phyloP scores from a whole-genome alignment of 257 asterid genomes.

The Solanum ossicruentum region DNA sequence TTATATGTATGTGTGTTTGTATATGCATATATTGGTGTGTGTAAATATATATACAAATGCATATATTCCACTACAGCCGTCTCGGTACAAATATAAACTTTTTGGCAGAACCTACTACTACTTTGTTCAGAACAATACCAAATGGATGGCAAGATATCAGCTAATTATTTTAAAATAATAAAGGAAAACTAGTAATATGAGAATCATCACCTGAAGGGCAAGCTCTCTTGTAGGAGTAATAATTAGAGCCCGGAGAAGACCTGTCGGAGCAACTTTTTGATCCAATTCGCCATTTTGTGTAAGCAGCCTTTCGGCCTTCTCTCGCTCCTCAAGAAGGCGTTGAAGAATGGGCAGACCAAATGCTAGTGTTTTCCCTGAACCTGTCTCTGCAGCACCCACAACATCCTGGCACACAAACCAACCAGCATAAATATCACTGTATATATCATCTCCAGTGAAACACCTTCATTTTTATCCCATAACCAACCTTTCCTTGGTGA shows the following conservation, averaged over 20 bases:
- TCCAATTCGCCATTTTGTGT: slow-evolving; percentile 39
- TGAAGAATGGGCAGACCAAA: slow-evolving; percentile 95
- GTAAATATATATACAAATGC: background rate
- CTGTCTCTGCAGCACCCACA: slow-evolving; percentile 98
- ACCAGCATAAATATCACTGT: slow-evolving; percentile 9
- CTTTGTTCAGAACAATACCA: background rate
- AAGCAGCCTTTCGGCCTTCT: slow-evolving; percentile 48
- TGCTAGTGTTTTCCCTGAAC: slow-evolving; percentile 98
- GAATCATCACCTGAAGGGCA: slow-evolving; percentile 69
- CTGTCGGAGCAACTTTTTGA: slow-evolving; percentile 41
- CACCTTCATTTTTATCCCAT: background rate
- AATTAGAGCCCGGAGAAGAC: slow-evolving; percentile 73
- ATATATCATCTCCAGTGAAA: background rate
- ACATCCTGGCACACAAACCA: slow-evolving; percentile 61
- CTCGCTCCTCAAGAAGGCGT: slow-evolving; percentile 84
- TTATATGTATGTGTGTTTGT: background rate
- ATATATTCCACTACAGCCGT: background rate
- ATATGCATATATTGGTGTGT: too few species aligned
- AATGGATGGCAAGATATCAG: background rate
- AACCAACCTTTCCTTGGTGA: slow-evolving; percentile 91
- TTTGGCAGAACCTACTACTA: background rate
- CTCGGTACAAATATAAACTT: background rate
- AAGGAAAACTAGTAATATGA: background rate
- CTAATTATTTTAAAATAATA: background rate
- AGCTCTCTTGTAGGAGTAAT: slow-evolving; percentile 97